Evolutionary conservation across 2,329 filamentous ascomycete species (phyloP), one percentile per base, ranked within the genome.

Genomic region (Colletotrichum sp.): DNA sequence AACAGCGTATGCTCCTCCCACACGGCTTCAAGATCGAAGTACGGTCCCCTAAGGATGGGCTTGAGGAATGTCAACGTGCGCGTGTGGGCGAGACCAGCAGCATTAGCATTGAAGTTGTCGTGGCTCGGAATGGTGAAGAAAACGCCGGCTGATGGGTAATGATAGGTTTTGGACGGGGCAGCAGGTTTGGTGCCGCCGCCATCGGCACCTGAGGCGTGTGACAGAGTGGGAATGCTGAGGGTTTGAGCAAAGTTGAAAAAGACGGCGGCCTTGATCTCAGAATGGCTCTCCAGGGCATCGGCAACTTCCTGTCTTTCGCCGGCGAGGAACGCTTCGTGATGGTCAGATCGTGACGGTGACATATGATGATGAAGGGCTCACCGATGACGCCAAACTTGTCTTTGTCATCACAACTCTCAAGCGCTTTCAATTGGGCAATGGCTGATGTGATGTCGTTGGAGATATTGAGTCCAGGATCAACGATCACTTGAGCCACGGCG

Each of bases 1-100:
- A 90, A 93, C 59, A 89, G 88, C 0, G 93, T 94, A 81, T 96
- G 94, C 82, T 96, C 93, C 9, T 95, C 93, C 94, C 94, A 96
- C 65, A 96, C 92, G 2, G 89, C 88, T 81, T 96, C 94, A 10
- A 96, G 89, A 78, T 96, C 93, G 80, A 96, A 95, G 76, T 88
- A 90, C 0, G 94, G 94, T 0, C 94, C 94, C 1, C 86, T 85
- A 4, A 94, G 84, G 3, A 89, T 84, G 7, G 88, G 88, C 80
- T 95, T 95, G 9, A 96, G 80, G 77, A 94, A 94, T 0, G 87
- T 84, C 4, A 95, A 83, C 70, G 87, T 92, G 3, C 94, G 89
- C 1, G 93, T 94, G 80, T 96, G 94, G 0, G 92, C 88, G 0
- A 95, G 85, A 0, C 89, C 87, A 36, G 92, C 93, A 0, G 88